Conservation (phyloP, 2,329 filamentous ascomycete genomes). For the Diaporthe citriasiana region DNA sequence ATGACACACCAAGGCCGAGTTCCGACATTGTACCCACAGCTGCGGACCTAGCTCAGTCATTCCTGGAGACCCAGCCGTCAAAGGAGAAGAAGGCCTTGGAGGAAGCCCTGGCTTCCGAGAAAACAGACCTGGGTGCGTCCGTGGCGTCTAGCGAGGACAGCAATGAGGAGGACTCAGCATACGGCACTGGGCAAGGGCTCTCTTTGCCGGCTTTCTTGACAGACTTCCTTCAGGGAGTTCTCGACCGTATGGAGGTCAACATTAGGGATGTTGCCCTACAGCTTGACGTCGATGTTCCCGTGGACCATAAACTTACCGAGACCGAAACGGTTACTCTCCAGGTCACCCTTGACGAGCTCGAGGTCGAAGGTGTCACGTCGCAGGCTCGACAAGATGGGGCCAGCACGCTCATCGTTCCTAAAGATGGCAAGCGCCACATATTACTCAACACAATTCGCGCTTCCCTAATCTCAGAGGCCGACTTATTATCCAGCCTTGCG, state of each 20-base stretch:
- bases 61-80: slow-evolving; percentile 78
- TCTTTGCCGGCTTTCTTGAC: slow-evolving; percentile 79
- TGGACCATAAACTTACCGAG: slow-evolving; percentile 60
- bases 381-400: slow-evolving; percentile 50
- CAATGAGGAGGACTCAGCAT: slow-evolving; percentile 70
- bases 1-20: slow-evolving; percentile 48
- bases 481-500: slow-evolving; percentile 72
- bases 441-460: slow-evolving; percentile 74
- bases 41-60: slow-evolving; percentile 82
- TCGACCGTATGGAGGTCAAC: slow-evolving; percentile 77
- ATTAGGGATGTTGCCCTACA: slow-evolving; percentile 77
- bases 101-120: slow-evolving; percentile 75
- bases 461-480: slow-evolving; percentile 76
- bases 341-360: slow-evolving; percentile 74
- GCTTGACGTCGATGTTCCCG: slow-evolving; percentile 71
- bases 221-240: slow-evolving; percentile 79
- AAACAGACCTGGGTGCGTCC: slow-evolving; percentile 73
- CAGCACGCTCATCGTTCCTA: slow-evolving; percentile 59
- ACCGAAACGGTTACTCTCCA: slow-evolving; percentile 74
- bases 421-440: slow-evolving; percentile 76
- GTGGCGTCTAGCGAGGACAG: slow-evolving; percentile 70
- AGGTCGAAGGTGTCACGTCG: slow-evolving; percentile 76
- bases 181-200: slow-evolving; percentile 79
- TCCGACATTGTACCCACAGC: slow-evolving; percentile 72
- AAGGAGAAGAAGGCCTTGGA: slow-evolving; percentile 78